Base-by-base conservation (phyloP, 2,329 filamentous ascomycete genomes). In the Pseudogymnoascus sp. region DNA sequence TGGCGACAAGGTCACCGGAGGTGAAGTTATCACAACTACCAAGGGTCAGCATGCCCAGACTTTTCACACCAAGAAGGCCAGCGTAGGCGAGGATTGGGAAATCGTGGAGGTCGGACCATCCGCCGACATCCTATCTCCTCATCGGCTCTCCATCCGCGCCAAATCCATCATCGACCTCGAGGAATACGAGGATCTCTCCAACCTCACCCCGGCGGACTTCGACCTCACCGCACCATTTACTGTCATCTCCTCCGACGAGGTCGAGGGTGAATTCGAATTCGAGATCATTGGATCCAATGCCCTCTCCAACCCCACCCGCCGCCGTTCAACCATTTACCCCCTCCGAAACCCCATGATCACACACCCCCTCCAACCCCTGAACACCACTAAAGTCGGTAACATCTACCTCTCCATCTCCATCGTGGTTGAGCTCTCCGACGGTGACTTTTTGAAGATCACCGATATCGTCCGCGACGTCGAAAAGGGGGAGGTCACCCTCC, bases 381-480 rank as follows among this genome's bases (percentile, higher is more conserved):
- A 2, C 1, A 17, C 40, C 17, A 24, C 5, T 10, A 44, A 6
- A 5, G 13, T 44, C 17, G 6, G 2, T 2, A 11, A 10, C 17
- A 4, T 24, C 10, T 11, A 17, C 10, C 40, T 44, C 17, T 10
- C 2, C 26, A 24, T 54, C 60, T 11, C 21, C 5, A 13, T 11
- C 40, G 40, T 44, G 1, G 61, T 70, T 9, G 67, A 71, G 31
- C 39, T 70, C 2, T 9, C 59, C 4, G 61, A 68, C 35, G 63
- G 65, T 0, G 58, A 59, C 4, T 44, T 44, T 10, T 21, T 44
- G 17, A 24, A 44, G 10, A 44, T 44, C 40, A 44, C 40, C 1
- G 10, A 68, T 1, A 74, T 82, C 1, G 61, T 69, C 4, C 72
- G 11, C 61, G 72, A 65, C 35, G 63, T 71, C 5, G 7, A 61